Percentiles rank a stretch among this genome's conserved stretches.
Evolutionary conservation across 768 basidiomycete species (phyloP).

Genomic region (Russula vinacea): DNA sequence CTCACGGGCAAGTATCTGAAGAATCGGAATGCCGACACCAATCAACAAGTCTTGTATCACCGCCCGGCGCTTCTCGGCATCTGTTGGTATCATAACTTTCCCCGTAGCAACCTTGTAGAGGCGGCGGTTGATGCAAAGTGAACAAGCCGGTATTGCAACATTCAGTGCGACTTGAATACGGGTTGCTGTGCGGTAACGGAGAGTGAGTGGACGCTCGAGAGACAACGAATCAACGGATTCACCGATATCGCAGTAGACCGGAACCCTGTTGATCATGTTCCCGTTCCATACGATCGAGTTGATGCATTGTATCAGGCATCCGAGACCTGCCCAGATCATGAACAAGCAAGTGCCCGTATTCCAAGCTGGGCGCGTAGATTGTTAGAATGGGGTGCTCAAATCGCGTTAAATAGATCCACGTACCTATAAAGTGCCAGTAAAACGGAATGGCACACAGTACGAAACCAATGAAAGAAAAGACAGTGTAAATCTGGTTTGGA

Average conservation of each 20-base stretch:
- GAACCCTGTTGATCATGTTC: slow-evolving; percentile 47
- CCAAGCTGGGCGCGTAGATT: slow-evolving; percentile 42
- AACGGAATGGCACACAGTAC: slow-evolving; percentile 49
- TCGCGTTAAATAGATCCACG: neutral
- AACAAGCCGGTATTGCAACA: slow-evolving; percentile 41
- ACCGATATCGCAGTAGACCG: slow-evolving; percentile 59
- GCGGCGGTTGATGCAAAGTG: slow-evolving; percentile 48
- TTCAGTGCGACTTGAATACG: slow-evolving; percentile 39
- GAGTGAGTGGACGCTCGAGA: neutral
- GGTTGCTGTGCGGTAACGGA: slow-evolving; percentile 35
- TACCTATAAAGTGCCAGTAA: slow-evolving; percentile 54
- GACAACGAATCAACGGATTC: slow-evolving; percentile 27
- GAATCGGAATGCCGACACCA: slow-evolving; percentile 31
- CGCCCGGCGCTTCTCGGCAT: neutral
- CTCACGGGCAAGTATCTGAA: slow-evolving; percentile 1
- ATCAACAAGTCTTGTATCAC: slow-evolving; percentile 29
- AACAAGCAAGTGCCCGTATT: slow-evolving; percentile 70
- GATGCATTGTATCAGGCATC: slow-evolving; percentile 57
- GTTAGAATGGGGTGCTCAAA: neutral
- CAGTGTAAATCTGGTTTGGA: slow-evolving; percentile 33
- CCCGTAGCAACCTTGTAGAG: slow-evolving; percentile 46
- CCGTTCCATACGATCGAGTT: slow-evolving; percentile 70
- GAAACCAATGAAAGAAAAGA: slow-evolving; percentile 46
- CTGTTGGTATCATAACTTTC: slow-evolving; percentile 36
- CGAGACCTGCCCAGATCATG: slow-evolving; percentile 63